Percentiles rank a stretch among this genome's conserved stretches.
Evolutionary conservation across 2,329 filamentous ascomycete genomes (phyloP).

Genomic region (Colletotrichum incanum): DNA sequence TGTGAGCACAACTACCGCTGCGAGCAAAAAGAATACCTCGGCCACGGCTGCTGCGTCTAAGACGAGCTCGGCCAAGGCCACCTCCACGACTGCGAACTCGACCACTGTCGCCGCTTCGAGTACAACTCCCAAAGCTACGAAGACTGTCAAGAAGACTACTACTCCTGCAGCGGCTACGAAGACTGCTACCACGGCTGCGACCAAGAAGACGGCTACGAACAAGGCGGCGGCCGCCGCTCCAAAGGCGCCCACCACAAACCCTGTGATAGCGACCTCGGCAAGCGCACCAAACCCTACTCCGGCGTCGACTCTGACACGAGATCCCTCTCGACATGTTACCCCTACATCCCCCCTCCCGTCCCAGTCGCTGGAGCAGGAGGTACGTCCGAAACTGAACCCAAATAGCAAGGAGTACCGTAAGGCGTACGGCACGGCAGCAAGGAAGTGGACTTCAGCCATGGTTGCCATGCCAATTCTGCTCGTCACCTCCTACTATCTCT

Average conservation of each 20-base stretch:
- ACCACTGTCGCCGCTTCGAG: conserved; percentile 5
- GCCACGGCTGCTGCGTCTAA: background rate
- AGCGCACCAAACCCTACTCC: background rate
- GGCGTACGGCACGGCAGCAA: conserved; percentile 61
- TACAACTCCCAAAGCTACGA: conserved; percentile 12
- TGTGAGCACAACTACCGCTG: conserved; percentile 26
- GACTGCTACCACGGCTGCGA: background rate
- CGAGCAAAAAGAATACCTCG: conserved; percentile 19
- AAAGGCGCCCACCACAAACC: background rate
- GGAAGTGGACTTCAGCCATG: conserved; percentile 64
- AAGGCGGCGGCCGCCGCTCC: conserved; percentile 10
- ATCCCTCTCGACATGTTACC: conserved; percentile 1
- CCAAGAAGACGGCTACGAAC: conserved; percentile 20
- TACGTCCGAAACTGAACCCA: conserved; percentile 47
- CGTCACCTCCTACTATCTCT: conserved; percentile 70
- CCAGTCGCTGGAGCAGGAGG: background rate
- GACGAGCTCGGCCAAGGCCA: conserved; percentile 12
- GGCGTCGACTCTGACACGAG: background rate
- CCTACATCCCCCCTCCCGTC: conserved; percentile 4
- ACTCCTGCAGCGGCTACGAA: conserved; percentile 1
- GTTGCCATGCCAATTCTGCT: conserved; percentile 69
- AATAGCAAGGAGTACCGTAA: conserved; percentile 58
- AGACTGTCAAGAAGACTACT: conserved; percentile 28
- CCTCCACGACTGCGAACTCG: background rate
- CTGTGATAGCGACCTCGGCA: background rate